Conservation (phyloP, 768 basidiomycete species). For the Rhodocollybia butyracea region DNA sequence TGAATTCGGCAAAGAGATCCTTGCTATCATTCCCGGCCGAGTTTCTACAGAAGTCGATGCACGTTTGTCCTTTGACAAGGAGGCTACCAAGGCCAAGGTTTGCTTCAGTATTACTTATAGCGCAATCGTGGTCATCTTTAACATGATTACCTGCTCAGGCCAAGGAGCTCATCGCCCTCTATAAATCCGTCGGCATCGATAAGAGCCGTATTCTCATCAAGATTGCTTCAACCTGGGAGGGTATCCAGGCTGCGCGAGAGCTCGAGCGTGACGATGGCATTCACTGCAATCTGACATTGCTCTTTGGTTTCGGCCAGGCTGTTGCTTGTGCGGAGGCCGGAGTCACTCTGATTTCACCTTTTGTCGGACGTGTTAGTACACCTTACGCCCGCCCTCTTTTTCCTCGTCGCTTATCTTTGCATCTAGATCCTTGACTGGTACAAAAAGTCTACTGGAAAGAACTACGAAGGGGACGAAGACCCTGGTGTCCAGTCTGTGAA, state of each 20-base stretch:
- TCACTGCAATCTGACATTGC: slow-evolving; percentile 98
- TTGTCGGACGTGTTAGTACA: slow-evolving; percentile 88
- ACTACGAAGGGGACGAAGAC: slow-evolving; percentile 88
- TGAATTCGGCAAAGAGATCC: slow-evolving; percentile 96
- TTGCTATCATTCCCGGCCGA: slow-evolving; percentile 93
- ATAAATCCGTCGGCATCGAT: slow-evolving; percentile 89
- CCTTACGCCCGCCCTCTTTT: slow-evolving; percentile 12
- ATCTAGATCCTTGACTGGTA: slow-evolving; percentile 96
- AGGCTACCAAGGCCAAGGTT: slow-evolving; percentile 85
- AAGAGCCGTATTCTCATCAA: slow-evolving; percentile 98
- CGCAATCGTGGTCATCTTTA: slow-evolving; percentile 3
- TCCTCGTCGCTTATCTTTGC: slow-evolving; percentile 10
- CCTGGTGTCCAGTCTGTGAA: slow-evolving; percentile 95
- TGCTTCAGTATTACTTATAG: slow-evolving; percentile 8
- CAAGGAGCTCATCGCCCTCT: slow-evolving; percentile 87
- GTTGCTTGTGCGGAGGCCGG: slow-evolving; percentile 98
- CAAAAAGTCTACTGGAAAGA: slow-evolving; percentile 88
- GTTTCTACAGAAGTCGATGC: slow-evolving; percentile 99
- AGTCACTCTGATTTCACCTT: slow-evolving; percentile 98
- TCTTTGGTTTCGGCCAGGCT: slow-evolving; percentile 98
- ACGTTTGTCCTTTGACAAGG: slow-evolving; percentile 94
- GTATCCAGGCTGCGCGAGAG: slow-evolving; percentile 97
- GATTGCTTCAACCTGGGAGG: slow-evolving; percentile 99
- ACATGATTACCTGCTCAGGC: slow-evolving; percentile 37
- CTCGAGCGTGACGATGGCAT: slow-evolving; percentile 91